These are phyloP conservation scores for Leishmania major DNA, from an alignment of 208 protist genomes.

Conservation along the genomic window DNA sequence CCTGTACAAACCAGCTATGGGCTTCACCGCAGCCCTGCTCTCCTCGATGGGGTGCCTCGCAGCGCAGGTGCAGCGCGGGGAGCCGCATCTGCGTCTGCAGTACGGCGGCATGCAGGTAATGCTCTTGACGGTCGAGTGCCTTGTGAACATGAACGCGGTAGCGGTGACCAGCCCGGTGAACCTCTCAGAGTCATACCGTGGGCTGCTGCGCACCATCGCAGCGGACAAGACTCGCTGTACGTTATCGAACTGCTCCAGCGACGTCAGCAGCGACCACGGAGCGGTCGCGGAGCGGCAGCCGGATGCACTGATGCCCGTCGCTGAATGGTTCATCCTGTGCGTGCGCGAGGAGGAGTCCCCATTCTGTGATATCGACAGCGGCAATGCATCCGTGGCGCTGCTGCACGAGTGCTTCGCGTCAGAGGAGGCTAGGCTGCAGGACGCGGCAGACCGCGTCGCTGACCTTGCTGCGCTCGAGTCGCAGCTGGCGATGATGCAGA, in stretches of 20 bases:
- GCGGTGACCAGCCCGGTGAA: constrained; percentile 40
- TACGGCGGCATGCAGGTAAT: constrained; percentile 80
- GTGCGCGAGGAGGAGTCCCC: constrained; percentile 68
- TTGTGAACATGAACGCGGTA: constrained; percentile 81
- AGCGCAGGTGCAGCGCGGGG: constrained; percentile 47
- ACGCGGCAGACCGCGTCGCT: constrained; percentile 51
- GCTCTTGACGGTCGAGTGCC: constrained; percentile 60
- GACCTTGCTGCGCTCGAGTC: constrained; percentile 63
- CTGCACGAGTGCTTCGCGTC: constrained; percentile 53
- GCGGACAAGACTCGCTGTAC: constrained; percentile 47
- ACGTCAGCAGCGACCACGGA: background rate
- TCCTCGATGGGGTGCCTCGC: constrained; percentile 45
- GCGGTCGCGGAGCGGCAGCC: constrained; percentile 15
- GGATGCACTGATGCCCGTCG: constrained; percentile 42
- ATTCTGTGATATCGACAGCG: constrained; percentile 44
- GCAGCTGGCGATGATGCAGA: constrained; percentile 76
- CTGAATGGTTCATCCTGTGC: constrained; percentile 75
- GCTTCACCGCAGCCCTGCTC: constrained; percentile 36
- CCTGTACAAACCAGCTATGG: constrained; percentile 49
- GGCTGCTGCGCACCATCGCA: constrained; percentile 57
- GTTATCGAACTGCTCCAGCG: constrained; percentile 23
- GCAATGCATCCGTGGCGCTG: constrained; percentile 62
- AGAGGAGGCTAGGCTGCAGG: constrained; percentile 50
- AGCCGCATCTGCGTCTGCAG: constrained; percentile 51
- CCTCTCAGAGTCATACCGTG: constrained; percentile 39